These are phyloP conservation scores for Fomitopsis serialis DNA, from an alignment of 768 basidiomycete species.

Conservation along the genomic window DNA sequence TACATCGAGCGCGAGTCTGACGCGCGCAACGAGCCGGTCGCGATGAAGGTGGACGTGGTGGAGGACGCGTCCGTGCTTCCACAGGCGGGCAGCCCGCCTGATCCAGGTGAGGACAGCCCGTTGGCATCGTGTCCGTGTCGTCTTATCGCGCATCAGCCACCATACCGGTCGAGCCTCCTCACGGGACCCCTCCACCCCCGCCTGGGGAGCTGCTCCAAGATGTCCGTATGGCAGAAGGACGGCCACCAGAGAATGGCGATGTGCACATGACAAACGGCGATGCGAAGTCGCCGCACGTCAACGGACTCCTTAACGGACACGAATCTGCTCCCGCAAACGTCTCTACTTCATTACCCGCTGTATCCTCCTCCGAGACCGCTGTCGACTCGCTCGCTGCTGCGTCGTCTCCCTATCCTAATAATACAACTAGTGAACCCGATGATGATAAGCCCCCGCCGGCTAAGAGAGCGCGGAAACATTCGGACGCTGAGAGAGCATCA, in stretches of 20 bases:
- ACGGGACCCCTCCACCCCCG: conserved; percentile 43
- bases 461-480: conserved; percentile 72
- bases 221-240: conserved; percentile 44
- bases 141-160: conserved; percentile 32
- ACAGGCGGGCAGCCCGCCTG: conserved; percentile 38
- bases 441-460: conserved; percentile 72
- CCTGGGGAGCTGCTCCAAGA: conserved; percentile 43
- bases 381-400: conserved; percentile 22
- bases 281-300: conserved; percentile 15
- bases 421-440: conserved; percentile 35
- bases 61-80: conserved; percentile 41
- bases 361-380: conserved; percentile 26
- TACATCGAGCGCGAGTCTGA: conserved; percentile 61
- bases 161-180: conserved; percentile 38
- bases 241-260: conserved; percentile 9
- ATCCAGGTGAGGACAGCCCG: conserved; percentile 40
- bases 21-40: conserved; percentile 55
- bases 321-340: conserved; percentile 13
- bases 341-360: conserved; percentile 22
- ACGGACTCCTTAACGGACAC: conserved; percentile 21
- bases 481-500: conserved; percentile 72
- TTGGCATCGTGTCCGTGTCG: conserved; percentile 10
- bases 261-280: conserved; percentile 22
- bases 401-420: conserved; percentile 26
- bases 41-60: conserved; percentile 39